Evolutionary conservation across 2,329 filamentous ascomycete genomes (phyloP).

Genomic region (Lachnellula subtilissima): DNA sequence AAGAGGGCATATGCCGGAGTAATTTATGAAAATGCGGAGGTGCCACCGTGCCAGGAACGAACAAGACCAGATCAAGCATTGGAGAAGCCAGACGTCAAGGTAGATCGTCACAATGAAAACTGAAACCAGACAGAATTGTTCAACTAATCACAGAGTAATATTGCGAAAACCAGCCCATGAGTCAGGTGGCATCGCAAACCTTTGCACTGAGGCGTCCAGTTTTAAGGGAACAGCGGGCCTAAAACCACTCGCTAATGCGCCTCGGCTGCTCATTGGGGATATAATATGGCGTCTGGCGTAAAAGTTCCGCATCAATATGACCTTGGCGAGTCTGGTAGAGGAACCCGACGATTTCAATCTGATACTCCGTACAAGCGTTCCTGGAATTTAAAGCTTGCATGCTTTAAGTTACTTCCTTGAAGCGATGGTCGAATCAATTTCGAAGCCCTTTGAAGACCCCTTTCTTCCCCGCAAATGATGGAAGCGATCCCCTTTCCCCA

Average conservation of each 20-base stretch:
- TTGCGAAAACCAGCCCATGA: slow-evolving; percentile 2
- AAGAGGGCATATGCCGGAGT: slow-evolving; percentile 18
- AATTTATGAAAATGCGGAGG: slow-evolving; percentile 18
- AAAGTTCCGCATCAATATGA: slow-evolving; percentile 8
- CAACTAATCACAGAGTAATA: slow-evolving; percentile 9
- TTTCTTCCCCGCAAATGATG: slow-evolving; percentile 17
- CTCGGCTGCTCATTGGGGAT: slow-evolving; percentile 11
- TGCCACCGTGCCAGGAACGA: slow-evolving; percentile 12
- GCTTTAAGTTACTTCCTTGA: slow-evolving; percentile 3
- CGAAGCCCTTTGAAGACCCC: slow-evolving; percentile 2
- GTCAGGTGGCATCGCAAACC: slow-evolving; percentile 13
- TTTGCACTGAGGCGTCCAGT: slow-evolving; percentile 1
- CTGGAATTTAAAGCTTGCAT: slow-evolving; percentile 22
- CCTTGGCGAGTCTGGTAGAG: slow-evolving; percentile 12
- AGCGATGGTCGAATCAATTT: slow-evolving; percentile 7
- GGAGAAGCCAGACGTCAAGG: slow-evolving; percentile 14
- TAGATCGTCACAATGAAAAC: slow-evolving; percentile 12
- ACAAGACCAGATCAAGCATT: slow-evolving; percentile 22
- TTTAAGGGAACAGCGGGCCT: slow-evolving; percentile 23
- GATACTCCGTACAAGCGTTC: slow-evolving; percentile 19
- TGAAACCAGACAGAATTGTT: slow-evolving; percentile 11
- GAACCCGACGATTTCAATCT: slow-evolving; percentile 17
- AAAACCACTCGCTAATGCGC: slow-evolving; percentile 18
- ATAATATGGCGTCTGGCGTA: slow-evolving; percentile 14
- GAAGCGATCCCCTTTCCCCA: slow-evolving; percentile 6